Evolutionary conservation across 2,329 filamentous ascomycete genomes (phyloP).

Genomic region (Colletotrichum limetticola): DNA sequence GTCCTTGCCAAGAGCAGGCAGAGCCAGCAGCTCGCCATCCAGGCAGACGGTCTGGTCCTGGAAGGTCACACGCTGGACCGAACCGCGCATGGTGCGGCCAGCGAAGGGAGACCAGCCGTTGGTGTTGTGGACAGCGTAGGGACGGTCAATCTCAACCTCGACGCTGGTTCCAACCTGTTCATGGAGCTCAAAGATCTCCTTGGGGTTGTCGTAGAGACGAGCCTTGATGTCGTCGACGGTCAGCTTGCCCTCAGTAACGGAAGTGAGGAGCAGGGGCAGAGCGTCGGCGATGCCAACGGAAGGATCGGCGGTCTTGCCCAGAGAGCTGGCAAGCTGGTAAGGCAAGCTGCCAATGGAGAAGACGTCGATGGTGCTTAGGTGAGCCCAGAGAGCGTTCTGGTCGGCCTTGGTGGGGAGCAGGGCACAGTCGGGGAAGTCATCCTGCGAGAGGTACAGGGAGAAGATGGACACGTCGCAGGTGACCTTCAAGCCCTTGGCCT

Average conservation of each 20-base stretch:
- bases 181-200: constrained; percentile 84
- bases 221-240: constrained; percentile 78
- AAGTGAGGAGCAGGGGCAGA: constrained; percentile 79
- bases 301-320: constrained; percentile 64
- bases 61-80: constrained; percentile 81
- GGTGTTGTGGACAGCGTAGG: constrained; percentile 67
- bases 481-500: constrained; percentile 83
- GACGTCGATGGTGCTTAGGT: constrained; percentile 78
- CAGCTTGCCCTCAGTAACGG: constrained; percentile 77
- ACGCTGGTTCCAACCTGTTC: constrained; percentile 79
- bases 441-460: constrained; percentile 78
- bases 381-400: constrained; percentile 79
- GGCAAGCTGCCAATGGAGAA: constrained; percentile 84
- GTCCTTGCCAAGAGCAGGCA: constrained; percentile 73
- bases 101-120: constrained; percentile 77
- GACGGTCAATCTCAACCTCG: constrained; percentile 80
- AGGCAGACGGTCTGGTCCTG: constrained; percentile 79
- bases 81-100: constrained; percentile 74
- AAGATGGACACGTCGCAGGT: constrained; percentile 88
- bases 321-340: constrained; percentile 75
- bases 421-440: constrained; percentile 75
- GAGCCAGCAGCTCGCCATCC: constrained; percentile 71
- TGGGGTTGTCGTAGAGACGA: constrained; percentile 81
- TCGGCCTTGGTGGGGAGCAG: constrained; percentile 75
- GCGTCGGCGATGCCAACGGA: constrained; percentile 78